Base-by-base conservation (phyloP, 768 basidiomycete species). In the Lepiota venenata region DNA sequence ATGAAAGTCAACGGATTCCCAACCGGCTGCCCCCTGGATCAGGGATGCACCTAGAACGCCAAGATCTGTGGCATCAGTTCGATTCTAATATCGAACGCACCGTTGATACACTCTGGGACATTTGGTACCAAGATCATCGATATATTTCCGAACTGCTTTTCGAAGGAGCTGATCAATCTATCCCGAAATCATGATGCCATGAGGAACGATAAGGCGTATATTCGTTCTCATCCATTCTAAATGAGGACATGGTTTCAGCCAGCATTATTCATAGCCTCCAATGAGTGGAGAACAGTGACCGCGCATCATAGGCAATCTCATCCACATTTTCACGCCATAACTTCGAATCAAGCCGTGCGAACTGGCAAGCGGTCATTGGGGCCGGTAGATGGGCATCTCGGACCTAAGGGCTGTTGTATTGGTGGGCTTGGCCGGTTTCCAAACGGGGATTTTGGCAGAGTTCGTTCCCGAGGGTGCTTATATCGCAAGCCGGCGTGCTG, bases 101-200 rank as follows among this genome's bases (percentile, higher is more conserved):
- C 29, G 32, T 25, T 43, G 29, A 43, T 41, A 41, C 50, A 52
- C 40, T 41, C 4, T 12, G 5, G 35, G 36, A 16, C 10, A 12
- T 18, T 52, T 27, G 4, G 12, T 39, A 22, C 29, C 27, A 12
- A 46, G 29, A 3, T 53, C 25, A 37, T 14, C 18, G 32, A 36
- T 38, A 40, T 29, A 45, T 27, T 53, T 38, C 39, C 27, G 52
- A 40, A 38, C 16, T 18, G 52, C 40, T 53, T 39, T 46, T 44
- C 44, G 8, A 32, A 53, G 45, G 32, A 47, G 45, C 12, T 40
- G 27, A 42, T 32, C 18, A 39, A 40, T 38, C 16, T 18, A 36
- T 32, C 3, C 52, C 37, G 44, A 38, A 39, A 45, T 9, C 16
- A n/a, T 35, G 44, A 40, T 29, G 51, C 16, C n/a, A 14, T 25